Conservation (phyloP, 2,329 filamentous ascomycete species). For the Trichoderma sp. region DNA sequence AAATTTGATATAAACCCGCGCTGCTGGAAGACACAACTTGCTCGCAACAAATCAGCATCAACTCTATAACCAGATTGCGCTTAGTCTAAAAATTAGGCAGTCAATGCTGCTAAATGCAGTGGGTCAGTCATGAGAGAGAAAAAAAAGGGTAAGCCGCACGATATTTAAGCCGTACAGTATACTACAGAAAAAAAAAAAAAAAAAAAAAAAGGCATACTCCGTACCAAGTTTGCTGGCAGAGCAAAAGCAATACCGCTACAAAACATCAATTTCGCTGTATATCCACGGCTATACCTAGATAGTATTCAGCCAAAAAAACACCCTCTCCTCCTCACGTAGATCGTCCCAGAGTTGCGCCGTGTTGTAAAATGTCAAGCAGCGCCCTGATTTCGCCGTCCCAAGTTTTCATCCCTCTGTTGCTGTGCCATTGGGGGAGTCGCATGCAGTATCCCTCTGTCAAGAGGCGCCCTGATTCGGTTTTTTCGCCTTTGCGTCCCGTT, state of each 20-base stretch:
- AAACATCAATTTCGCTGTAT: slow-evolving; percentile 7
- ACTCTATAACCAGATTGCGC: no score
- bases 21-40: not conserved
- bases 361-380: slow-evolving; percentile 5
- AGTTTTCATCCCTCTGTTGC: not conserved
- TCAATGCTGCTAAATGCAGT: not conserved
- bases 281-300: not conserved
- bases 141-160: no score
- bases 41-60: not conserved
- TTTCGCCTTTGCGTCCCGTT: not conserved
- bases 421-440: not conserved
- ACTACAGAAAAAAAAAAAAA: no score
- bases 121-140: no score
- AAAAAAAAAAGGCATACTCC: not conserved
- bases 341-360: slow-evolving; percentile 2
- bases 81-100: no score
- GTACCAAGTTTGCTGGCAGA: not conserved
- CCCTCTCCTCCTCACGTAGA: not conserved
- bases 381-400: slow-evolving; percentile 17
- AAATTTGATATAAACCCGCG: not conserved
- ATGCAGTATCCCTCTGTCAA: not conserved
- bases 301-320: not conserved
- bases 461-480: not conserved
- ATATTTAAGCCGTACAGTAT: no score
- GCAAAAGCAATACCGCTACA: not conserved